A percentile compares a stretch with the other conserved stretches of the same genome.
phyloP scores from a whole-genome alignment of 257 asterid species.

The Vinca minor region DNA sequence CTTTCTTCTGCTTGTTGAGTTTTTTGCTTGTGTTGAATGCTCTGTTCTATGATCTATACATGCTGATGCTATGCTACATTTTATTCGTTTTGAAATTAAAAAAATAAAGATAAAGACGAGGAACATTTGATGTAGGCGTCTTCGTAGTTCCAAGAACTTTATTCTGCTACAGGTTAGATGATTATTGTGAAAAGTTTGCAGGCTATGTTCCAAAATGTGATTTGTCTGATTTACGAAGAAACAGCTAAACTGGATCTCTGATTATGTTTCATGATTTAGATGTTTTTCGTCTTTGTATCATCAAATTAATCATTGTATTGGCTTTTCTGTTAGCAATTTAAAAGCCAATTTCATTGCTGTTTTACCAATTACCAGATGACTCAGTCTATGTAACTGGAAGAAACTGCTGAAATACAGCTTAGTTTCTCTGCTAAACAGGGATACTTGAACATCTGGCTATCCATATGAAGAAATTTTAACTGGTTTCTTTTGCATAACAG shows the following conservation, averaged over 20 bases:
- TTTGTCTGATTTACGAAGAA: background rate
- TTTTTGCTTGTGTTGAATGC: background rate
- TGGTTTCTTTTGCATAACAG: constrained; percentile 44
- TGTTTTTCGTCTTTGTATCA: background rate
- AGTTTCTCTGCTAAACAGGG: background rate
- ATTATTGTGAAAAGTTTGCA: no score
- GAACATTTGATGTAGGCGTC: background rate
- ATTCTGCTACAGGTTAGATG: background rate
- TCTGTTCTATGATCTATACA: background rate
- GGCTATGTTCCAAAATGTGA: background rate
- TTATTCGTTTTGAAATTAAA: background rate
- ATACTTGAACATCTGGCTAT: constrained; percentile 4
- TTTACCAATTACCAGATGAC: background rate
- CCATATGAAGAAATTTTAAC: constrained; percentile 20
- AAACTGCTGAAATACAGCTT: background rate
- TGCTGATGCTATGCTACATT: background rate
- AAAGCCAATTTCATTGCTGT: background rate
- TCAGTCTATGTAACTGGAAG: background rate
- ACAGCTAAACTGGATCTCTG: background rate
- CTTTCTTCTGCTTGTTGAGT: background rate
- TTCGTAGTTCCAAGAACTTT: background rate
- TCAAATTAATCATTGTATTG: background rate
- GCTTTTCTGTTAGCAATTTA: background rate
- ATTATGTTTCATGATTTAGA: background rate
- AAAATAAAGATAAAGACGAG: background rate